Evolutionary conservation across 768 basidiomycete species (phyloP).

Genomic region (Clathrus columnatus): DNA sequence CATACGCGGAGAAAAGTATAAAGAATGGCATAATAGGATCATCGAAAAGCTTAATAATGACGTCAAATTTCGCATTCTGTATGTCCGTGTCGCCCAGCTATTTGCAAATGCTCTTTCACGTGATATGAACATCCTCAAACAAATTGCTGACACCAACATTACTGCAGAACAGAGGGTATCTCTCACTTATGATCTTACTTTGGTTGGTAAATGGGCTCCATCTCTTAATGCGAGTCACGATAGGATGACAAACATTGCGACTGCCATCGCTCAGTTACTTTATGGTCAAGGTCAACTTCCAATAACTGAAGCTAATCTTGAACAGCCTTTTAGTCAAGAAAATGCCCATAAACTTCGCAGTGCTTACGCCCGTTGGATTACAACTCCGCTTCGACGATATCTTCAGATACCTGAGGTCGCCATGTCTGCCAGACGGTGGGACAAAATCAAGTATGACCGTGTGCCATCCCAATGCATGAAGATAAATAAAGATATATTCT

Average conservation of each 20-base stretch:
- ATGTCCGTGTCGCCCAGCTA: constrained; percentile 51
- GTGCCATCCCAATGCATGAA: constrained; percentile 58
- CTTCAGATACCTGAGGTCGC: constrained; percentile 44
- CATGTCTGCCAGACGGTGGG: constrained; percentile 56
- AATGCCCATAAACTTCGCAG: constrained; percentile 41
- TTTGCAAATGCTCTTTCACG: constrained; percentile 43
- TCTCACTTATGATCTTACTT: constrained; percentile 37
- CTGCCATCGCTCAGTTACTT: constrained; percentile 51
- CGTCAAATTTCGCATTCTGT: constrained; percentile 52
- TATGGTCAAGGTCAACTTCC: constrained; percentile 25
- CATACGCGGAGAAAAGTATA: constrained; percentile 11
- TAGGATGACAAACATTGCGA: constrained; percentile 52
- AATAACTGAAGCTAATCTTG: constrained; percentile 14
- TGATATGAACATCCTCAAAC: constrained; percentile 37
- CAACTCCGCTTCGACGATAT: constrained; percentile 45
- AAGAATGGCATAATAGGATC: constrained; percentile 5
- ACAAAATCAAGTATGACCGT: constrained; percentile 46
- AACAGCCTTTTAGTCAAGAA: constrained; percentile 15
- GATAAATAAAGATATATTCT: constrained; percentile 45
- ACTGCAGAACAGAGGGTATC: constrained; percentile 15
- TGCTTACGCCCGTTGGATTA: constrained; percentile 49
- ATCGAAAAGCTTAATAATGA: constrained; percentile 20
- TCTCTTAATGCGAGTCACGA: constrained; percentile 52
- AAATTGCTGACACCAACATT: constrained; percentile 25
- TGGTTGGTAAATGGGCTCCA: constrained; percentile 67